phyloP scores from a whole-genome alignment of 1,284 basidiomycete genomes.

The Leucoagaricus sp. region DNA sequence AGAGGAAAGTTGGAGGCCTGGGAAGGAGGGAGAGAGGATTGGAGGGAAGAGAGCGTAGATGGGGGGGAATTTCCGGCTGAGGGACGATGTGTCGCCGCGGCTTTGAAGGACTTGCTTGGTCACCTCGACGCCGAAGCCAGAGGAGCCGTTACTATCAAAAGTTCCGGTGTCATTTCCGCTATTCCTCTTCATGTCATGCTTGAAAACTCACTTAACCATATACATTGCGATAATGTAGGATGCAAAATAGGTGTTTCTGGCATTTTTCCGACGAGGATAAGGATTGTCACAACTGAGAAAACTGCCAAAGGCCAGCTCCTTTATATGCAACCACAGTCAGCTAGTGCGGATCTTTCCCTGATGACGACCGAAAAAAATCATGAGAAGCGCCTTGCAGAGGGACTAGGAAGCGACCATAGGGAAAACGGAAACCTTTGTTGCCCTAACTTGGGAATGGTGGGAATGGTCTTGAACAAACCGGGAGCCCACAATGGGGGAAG shows the following conservation, averaged over 20 bases:
- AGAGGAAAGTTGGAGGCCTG: not conserved
- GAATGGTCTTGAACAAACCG: conserved; percentile 13
- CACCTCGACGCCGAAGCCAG: not conserved
- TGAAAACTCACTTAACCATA: not conserved
- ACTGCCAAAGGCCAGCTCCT: no score
- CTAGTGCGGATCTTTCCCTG: no score
- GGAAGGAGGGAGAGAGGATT: not conserved
- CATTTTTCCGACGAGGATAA: no score
- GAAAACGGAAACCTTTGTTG: no score
- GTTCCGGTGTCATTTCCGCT: not conserved
- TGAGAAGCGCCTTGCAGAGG: no score
- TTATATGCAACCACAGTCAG: no score
- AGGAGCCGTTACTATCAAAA: not conserved
- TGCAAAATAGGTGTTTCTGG: not conserved
- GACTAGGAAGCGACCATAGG: no score
- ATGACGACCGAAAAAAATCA: no score
- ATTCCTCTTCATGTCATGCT: not conserved
- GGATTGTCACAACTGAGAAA: no score
- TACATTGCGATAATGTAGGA: not conserved
- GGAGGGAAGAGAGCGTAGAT: not conserved
- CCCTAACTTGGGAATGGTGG: no score
- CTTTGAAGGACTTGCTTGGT: not conserved
- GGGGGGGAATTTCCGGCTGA: not conserved
- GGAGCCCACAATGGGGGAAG: no score
- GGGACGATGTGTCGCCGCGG: not conserved